Base-by-base conservation (phyloP, 371 early-diverging fungal species). In the Dichotomocladium elegans region DNA sequence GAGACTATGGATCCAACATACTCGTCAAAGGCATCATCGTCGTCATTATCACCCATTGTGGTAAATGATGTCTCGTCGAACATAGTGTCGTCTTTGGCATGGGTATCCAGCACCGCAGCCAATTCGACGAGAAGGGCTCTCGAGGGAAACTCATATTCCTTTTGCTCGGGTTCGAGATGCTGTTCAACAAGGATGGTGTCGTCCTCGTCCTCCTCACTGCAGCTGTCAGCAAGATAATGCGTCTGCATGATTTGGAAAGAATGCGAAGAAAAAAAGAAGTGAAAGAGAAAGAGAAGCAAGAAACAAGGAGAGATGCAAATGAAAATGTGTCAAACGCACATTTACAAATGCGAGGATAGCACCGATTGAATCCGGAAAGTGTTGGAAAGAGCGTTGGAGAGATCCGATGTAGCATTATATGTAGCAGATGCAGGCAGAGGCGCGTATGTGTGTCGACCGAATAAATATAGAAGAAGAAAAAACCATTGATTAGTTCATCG, bases 21-120 rank as follows among this genome's bases (percentile, higher is more conserved):
- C 15, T 21, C 17, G 22, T 47, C 47, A 2, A n/a, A 15, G 6
- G 21, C 35, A 3, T 15, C 17, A 10, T 37, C 37, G 21, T 37
- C 37, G 21, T 37, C 37, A 9, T 21, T 37, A 17, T 9, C 37
- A 37, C n/a, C 21, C 0, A 59, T 70, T 33, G 64, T 68, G 3
- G 70, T 66, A 46, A 70, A 70, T 1, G 74, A 74, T 31, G 66
- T 68, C 53, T 65, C 74, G 29, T 74, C 74, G 56, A 70, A 70
- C 45, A 55, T 67, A 6, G 52, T 54, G 10, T 47, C 53, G 22
- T 69, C 55, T 7, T 55, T 31, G 30, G 40, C 10, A 10, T 61
- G 41, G 42, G 47, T 47, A 31, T 54, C 71, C 43, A 66, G 67
- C 0, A 53, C 57, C 8, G 57, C 67, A 9, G 56, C 62, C 14